Evolutionary conservation across 768 basidiomycete species (phyloP), one percentile per base, ranked within the genome.

Genomic region (Vararia minispora): DNA sequence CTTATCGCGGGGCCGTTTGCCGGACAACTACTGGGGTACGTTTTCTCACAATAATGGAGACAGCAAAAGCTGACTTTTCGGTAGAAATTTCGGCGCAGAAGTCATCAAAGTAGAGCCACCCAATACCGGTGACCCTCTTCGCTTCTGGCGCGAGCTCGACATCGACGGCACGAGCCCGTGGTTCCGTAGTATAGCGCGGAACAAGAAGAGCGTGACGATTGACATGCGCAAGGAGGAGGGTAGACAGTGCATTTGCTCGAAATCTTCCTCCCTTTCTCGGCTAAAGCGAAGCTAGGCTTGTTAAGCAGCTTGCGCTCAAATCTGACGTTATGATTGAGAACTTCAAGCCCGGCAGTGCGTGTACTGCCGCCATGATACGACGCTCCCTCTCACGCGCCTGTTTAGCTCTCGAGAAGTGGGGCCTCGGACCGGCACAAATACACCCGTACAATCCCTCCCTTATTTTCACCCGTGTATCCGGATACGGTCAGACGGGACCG

Each of bases 391-490:
- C 29, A 21, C 38, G 23, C 27, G 32, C 28, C 21, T 8, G 8
- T 10, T 29, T 29, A 82, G 79, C 79, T 1, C 63, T 83, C 7
- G 79, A 82, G 50, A 79, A 74, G 57, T 81, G 79, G 78, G 63
- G 63, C 1, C 60, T 82, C 25, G 76, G 76, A 5, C 78, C 78
- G 2, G 58, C 57, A 9, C 64, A 66, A 38, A 52, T 82, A 4
- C 72, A 71, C 16, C 76, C 74, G n/a, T 73, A 76, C 43, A 92
- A 94, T 49, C 83, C 88, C 0, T 79, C 76, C 37, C 69, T 97
- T 41, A 86, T 97, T 50, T 91, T 87, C 53, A 94, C 90, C 6
- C 87, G 91, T 45, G 76, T 83, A 16, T 79, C 77, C 45, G 79
- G 80, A 6, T 83, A 80, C 46, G 79, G 80, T 3, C 80, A 83